Evolutionary conservation across 169 alveolate species (phyloP).

Genomic region (Cryptosporidium meleagridis): DNA sequence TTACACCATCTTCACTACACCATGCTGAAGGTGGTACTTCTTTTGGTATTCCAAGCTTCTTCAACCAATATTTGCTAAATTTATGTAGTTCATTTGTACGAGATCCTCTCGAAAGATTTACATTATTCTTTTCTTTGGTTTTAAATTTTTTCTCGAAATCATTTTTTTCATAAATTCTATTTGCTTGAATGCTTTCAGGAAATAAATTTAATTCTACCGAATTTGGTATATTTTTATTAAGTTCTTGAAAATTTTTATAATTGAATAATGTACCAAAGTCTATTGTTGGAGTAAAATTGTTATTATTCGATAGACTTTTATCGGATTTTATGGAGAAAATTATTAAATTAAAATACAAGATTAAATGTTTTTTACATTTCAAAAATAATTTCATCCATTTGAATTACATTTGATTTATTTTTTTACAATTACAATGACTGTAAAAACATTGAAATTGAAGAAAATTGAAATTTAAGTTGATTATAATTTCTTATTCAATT

Average conservation of each 20-base stretch:
- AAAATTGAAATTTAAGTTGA: not conserved
- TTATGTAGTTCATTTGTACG: conserved; percentile 36
- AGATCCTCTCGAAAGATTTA: not conserved
- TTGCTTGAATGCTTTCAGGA: not conserved
- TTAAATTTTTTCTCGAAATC: not conserved
- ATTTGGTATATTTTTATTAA: conserved; percentile 1
- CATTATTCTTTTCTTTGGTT: not conserved
- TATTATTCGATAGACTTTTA: not conserved
- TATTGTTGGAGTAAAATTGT: not conserved
- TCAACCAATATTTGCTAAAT: conserved; percentile 57
- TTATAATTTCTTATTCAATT: not conserved
- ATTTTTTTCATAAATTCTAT: not conserved
- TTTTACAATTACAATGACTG: not conserved
- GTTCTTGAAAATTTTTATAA: not conserved
- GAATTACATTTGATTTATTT: not conserved
- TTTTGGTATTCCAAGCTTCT: conserved; percentile 49
- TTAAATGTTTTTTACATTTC: not conserved
- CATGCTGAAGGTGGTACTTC: conserved; percentile 75
- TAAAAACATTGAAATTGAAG: not conserved
- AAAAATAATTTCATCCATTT: conserved; percentile 18
- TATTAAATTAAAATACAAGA: conserved; percentile 4
- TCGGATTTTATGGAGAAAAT: not conserved
- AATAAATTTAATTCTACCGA: conserved; percentile 4
- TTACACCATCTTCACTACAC: conserved; percentile 56
- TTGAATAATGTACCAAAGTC: not conserved